Conservation (phyloP, 2,329 filamentous ascomycete species). For the Aspergillus sp. region DNA sequence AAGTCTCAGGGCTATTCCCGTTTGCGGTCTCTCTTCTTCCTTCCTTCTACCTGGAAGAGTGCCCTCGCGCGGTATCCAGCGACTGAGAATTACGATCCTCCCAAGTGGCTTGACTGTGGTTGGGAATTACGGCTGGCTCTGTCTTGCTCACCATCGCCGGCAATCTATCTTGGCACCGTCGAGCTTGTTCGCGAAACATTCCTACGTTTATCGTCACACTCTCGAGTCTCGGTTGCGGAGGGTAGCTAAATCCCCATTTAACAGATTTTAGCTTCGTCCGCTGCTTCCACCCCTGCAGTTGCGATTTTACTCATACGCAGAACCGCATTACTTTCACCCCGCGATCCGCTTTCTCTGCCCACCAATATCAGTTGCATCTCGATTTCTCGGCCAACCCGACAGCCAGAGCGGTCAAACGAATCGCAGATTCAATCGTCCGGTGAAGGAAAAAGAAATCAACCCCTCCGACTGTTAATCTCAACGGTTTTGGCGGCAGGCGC, state of each 20-base stretch:
- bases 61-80: neutral
- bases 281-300: neutral
- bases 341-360: slow-evolving; percentile 7
- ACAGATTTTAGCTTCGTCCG: neutral
- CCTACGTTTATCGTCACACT: neutral
- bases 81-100: neutral
- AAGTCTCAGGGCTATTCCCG: neutral
- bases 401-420: slow-evolving; percentile 5
- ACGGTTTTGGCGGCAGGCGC: neutral
- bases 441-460: no score
- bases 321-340: slow-evolving; percentile 11
- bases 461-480: neutral
- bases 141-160: neutral
- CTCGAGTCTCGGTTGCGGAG: neutral
- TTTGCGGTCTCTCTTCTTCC: slow-evolving; percentile 1
- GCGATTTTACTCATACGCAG: slow-evolving; percentile 2
- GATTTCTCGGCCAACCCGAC: neutral
- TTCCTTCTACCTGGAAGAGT: neutral
- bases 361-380: neutral
- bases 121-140: neutral
- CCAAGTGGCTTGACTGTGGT: neutral
- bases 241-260: neutral
- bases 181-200: neutral
- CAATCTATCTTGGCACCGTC: slow-evolving; percentile 6
- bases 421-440: neutral